phyloP scores from a whole-genome alignment of 73 alveolate genomes.

The Diophrys sp. region DNA sequence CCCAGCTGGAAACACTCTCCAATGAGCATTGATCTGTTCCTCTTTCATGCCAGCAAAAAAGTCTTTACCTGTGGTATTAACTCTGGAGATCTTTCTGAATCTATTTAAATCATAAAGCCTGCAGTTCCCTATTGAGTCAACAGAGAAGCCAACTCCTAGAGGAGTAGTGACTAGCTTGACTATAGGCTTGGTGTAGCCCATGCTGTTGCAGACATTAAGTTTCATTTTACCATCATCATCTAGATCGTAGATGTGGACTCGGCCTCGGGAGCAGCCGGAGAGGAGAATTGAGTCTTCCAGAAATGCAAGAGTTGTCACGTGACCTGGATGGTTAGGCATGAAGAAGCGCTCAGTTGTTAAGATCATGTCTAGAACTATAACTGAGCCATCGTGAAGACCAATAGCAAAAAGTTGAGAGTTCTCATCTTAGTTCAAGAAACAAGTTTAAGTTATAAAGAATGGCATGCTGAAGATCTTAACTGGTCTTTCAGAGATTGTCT shows the following conservation, averaged over 20 bases:
- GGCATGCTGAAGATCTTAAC: slow-evolving; percentile 30
- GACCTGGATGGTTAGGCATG: slow-evolving; percentile 51
- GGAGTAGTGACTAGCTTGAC: slow-evolving; percentile 30
- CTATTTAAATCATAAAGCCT: slow-evolving; percentile 54
- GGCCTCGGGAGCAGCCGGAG: slow-evolving; percentile 44
- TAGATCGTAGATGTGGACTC: slow-evolving; percentile 41
- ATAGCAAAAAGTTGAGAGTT: slow-evolving; percentile 30
- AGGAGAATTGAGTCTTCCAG: slow-evolving; percentile 37
- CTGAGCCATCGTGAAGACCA: slow-evolving; percentile 53
- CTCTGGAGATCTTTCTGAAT: slow-evolving; percentile 33
- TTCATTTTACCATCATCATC: slow-evolving; percentile 23
- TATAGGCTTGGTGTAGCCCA: slow-evolving; percentile 48
- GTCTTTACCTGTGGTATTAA: slow-evolving; percentile 16
- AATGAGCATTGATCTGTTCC: slow-evolving; percentile 11
- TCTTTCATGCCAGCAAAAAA: slow-evolving; percentile 21
- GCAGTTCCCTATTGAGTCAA: slow-evolving; percentile 41
- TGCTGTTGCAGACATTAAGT: slow-evolving; percentile 27
- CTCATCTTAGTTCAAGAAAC: slow-evolving; percentile 26
- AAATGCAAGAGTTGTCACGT: slow-evolving; percentile 37
- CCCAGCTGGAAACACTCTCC: slow-evolving; percentile 30
- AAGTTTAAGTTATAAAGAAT: slow-evolving; percentile 22
- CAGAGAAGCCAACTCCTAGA: slow-evolving; percentile 44
- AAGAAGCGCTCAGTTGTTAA: slow-evolving; percentile 38
- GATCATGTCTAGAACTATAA: slow-evolving; percentile 26
- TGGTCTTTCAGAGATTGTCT: slow-evolving; percentile 15